Conservation (phyloP, 441 rosid genomes). For the Biscutella laevigata region DNA sequence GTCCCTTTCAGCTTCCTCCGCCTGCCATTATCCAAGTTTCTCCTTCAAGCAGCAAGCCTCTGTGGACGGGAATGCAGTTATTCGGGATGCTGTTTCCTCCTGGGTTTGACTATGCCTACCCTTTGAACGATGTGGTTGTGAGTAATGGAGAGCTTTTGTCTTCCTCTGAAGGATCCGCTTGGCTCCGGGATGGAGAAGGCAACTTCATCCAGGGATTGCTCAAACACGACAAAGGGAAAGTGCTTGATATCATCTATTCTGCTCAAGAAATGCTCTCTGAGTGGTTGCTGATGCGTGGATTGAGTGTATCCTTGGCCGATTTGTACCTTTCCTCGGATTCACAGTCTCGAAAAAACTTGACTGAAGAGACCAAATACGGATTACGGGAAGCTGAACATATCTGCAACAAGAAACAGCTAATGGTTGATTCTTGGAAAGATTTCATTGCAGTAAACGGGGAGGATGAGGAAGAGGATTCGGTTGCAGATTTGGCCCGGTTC, state of each 20-base stretch:
- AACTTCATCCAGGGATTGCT: constrained; percentile 67
- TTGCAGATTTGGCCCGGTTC: constrained; percentile 36
- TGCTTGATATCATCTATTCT: constrained; percentile 49
- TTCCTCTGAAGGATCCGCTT: constrained; percentile 59
- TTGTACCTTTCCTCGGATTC: constrained; percentile 54
- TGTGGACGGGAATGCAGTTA: constrained; percentile 88
- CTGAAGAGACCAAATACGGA: constrained; percentile 61
- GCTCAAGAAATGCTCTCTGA: constrained; percentile 87
- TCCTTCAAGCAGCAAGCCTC: constrained; percentile 27
- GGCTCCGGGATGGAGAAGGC: constrained; percentile 70
- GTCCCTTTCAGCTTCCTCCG: constrained; percentile 32
- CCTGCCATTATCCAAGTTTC: constrained; percentile 52
- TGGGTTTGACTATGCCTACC: constrained; percentile 47
- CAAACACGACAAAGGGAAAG: constrained; percentile 36
- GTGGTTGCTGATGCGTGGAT: constrained; percentile 78
- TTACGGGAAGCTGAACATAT: constrained; percentile 57
- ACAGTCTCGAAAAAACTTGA: constrained; percentile 45
- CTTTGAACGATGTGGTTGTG: constrained; percentile 39
- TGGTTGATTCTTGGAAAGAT: constrained; percentile 58
- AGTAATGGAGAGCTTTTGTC: constrained; percentile 61
- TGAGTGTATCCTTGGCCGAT: constrained; percentile 78
- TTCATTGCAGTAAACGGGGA: constrained; percentile 47
- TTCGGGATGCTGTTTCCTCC: constrained; percentile 75
- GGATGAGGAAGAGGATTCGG: constrained; percentile 24
- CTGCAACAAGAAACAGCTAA: constrained; percentile 58